phyloP scores from a whole-genome alignment of 2,329 filamentous ascomycete species.

The Hypoxylon sp. region DNA sequence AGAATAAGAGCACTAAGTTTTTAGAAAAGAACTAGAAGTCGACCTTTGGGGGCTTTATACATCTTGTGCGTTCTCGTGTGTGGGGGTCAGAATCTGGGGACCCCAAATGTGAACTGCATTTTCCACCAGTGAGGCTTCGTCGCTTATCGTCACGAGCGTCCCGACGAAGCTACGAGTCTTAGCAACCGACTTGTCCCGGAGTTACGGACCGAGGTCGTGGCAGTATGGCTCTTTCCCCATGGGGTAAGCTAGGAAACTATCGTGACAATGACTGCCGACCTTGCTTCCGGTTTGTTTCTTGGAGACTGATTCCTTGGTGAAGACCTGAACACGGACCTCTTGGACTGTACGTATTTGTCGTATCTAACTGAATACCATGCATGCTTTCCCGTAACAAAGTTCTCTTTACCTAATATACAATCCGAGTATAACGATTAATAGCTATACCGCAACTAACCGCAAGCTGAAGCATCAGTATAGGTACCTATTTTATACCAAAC shows the following conservation, averaged over 20 bases:
- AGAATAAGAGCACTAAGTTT: slow-evolving; percentile 9
- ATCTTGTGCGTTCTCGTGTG: slow-evolving; percentile 4
- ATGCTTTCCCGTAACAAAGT: neutral
- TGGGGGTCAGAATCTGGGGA: slow-evolving; percentile 33
- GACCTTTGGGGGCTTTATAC: slow-evolving; percentile 24
- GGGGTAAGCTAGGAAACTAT: slow-evolving; percentile 17
- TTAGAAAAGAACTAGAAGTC: slow-evolving; percentile 4
- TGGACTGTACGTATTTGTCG: neutral
- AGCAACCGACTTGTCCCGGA: slow-evolving; percentile 6
- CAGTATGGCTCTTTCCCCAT: slow-evolving; percentile 11
- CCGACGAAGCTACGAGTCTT: slow-evolving; percentile 19
- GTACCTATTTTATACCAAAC: neutral
- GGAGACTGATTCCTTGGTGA: neutral
- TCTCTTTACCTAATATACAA: neutral
- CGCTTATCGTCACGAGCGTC: slow-evolving; percentile 25
- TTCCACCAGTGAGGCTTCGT: slow-evolving; percentile 38
- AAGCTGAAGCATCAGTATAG: neutral
- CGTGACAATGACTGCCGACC: slow-evolving; percentile 10
- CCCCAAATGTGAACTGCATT: slow-evolving; percentile 27
- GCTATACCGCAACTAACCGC: neutral
- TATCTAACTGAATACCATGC: neutral
- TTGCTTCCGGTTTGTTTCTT: neutral
- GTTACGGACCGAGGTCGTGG: slow-evolving; percentile 20
- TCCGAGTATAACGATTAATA: neutral
- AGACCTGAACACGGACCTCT: neutral